phyloP scores from a whole-genome alignment of 768 basidiomycete genomes.

The Amanita thiersii region DNA sequence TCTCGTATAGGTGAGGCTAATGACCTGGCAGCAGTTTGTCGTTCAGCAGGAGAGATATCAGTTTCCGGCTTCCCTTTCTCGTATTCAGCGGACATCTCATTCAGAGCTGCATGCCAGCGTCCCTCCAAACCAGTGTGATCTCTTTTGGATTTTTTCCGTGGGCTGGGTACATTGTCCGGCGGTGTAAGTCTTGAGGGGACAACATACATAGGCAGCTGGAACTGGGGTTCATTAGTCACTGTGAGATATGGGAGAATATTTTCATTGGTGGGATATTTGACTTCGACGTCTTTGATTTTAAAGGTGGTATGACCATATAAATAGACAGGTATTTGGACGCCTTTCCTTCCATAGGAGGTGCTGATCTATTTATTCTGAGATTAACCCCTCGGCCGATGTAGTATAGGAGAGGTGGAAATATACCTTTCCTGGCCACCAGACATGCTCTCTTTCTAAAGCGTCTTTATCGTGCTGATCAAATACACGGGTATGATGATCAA shows the following conservation, averaged over 20 bases:
- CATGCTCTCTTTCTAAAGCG: slow-evolving; percentile 19
- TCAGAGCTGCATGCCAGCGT: slow-evolving; percentile 3
- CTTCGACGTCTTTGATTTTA: slow-evolving; percentile 20
- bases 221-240: slow-evolving; percentile 25
- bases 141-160: slow-evolving; percentile 6
- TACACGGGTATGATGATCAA: slow-evolving; percentile 31
- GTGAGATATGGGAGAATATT: slow-evolving; percentile 33
- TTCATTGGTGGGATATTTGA: slow-evolving; percentile 24
- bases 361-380: slow-evolving; percentile 10
- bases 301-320: slow-evolving; percentile 4
- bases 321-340: neutral
- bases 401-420: slow-evolving; percentile 14
- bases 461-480: slow-evolving; percentile 14
- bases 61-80: neutral
- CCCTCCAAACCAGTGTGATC: slow-evolving; percentile 5
- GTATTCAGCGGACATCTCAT: neutral
- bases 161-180: neutral
- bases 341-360: slow-evolving; percentile 13
- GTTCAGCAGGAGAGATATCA: neutral
- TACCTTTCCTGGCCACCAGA: slow-evolving; percentile 73
- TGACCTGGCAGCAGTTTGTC: neutral
- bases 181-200: neutral
- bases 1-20: neutral
- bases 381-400: slow-evolving; percentile 6
- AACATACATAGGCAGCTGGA: slow-evolving; percentile 24